Percentiles rank a stretch among this genome's conserved stretches.
Conservation (phyloP, 1,284 basidiomycete genomes). For the Ceratobasidium sp. region DNA sequence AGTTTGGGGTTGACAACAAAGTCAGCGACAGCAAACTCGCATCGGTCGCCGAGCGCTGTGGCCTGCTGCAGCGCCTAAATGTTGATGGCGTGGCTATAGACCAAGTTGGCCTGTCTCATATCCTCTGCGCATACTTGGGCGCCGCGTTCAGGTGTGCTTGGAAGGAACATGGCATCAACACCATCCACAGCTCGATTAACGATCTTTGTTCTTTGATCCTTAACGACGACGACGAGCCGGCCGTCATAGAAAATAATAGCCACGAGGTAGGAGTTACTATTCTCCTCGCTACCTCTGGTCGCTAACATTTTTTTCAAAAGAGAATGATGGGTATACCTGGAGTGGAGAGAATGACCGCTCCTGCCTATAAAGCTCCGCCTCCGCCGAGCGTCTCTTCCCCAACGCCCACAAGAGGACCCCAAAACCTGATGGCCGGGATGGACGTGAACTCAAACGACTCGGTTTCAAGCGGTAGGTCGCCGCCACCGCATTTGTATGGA, state of each 20-base stretch:
- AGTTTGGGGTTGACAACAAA: conserved; percentile 12
- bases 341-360: neutral
- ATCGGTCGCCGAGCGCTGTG: neutral
- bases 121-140: conserved; percentile 37
- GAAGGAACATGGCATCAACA: conserved; percentile 2
- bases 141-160: conserved; percentile 21
- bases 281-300: neutral
- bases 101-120: neutral
- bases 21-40: conserved; percentile 29
- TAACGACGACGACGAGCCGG: neutral
- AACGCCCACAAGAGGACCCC: conserved; percentile 8
- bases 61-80: conserved; percentile 42
- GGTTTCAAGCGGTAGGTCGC: conserved; percentile 45
- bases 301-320: conserved; percentile 1
- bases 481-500: conserved; percentile 36
- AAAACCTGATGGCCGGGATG: neutral
- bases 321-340: conserved; percentile 16
- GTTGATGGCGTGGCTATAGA: conserved; percentile 39
- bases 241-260: conserved; percentile 22
- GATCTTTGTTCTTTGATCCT: conserved; percentile 35
- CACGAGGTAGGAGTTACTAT: conserved; percentile 22
- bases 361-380: conserved; percentile 11
- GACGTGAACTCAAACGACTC: conserved; percentile 18
- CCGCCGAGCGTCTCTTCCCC: neutral
- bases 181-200: conserved; percentile 36